Evolutionary conservation across 202 grass and related monocot genomes (phyloP), one percentile per base, ranked within the genome.

Genomic region (Dendrocalamus latiflorus): DNA sequence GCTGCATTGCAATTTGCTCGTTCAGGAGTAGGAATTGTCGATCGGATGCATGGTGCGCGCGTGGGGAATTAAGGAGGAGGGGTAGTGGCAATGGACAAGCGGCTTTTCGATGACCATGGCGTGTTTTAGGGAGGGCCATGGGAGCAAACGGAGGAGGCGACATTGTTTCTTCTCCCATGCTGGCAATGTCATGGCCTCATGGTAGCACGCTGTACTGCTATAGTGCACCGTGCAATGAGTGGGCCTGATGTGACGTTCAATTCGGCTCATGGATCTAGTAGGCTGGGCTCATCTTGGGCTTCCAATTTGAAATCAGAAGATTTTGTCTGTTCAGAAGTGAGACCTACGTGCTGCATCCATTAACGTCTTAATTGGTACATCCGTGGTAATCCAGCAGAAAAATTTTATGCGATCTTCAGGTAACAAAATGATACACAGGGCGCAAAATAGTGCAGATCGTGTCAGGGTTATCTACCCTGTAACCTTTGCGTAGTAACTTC

Each of bases 71-170:
- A 55, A 54, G 54, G 37, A 70, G 49, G 51, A 58, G 16, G 16
- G 34, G 72, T 51, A 25, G 60, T 24, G 81, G 69, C 11, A 62
- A 77, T 48, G 47, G 37, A 78, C 58, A 85, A 73, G 79, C 51
- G 88, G 60, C 61, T 67, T 30, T 4, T 74, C 83, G n/a, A n/a
- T 51, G 79, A 68, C 58, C 79, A 86, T 86, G 74, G 83, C 88
- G 88, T 60, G 61, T 86, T 90, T 90, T 90, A 68, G 79, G 84
- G 84, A 83, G 36, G 79, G 38, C 88, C 83, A 36, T 88, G 62
- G 45, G 51, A 84, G 74, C 68, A 8, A 80, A 66, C 9, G 14
- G 67, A 72, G 34, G 54, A 76, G 73, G 39, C 22, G 62, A 50
- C 26, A 14, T 20, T 48, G 39, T 60, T 68, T 69, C 67, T 18